Conservation (phyloP, 2,329 filamentous ascomycete genomes). For the Fusarium sp. region DNA sequence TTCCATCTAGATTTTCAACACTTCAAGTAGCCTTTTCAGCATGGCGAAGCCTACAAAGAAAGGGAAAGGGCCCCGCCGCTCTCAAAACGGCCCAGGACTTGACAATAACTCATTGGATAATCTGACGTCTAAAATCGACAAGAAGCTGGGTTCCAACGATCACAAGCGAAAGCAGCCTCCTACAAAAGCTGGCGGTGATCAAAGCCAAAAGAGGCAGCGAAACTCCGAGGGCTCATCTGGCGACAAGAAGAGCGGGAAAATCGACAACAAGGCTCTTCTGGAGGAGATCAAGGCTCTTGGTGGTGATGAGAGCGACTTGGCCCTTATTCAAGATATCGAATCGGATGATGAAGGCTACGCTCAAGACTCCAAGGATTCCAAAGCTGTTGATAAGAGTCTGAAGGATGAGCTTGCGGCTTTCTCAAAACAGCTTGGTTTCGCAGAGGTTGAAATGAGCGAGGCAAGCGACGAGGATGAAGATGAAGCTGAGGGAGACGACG, state of each 20-base stretch:
- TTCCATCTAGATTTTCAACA: slow-evolving; percentile 36
- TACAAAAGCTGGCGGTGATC: slow-evolving; percentile 48
- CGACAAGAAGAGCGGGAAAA: slow-evolving; percentile 42
- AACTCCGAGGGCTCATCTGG: slow-evolving; percentile 43
- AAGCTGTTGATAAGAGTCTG: slow-evolving; percentile 54
- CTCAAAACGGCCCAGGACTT: slow-evolving; percentile 50
- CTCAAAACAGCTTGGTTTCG: slow-evolving; percentile 54
- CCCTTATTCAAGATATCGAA: slow-evolving; percentile 66
- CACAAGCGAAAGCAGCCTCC: slow-evolving; percentile 60
- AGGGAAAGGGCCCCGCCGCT: slow-evolving; percentile 46
- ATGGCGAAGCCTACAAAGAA: slow-evolving; percentile 55
- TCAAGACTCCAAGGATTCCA: slow-evolving; percentile 48
- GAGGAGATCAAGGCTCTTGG: slow-evolving; percentile 73
- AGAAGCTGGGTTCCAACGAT: slow-evolving; percentile 57
- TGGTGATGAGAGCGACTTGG: slow-evolving; percentile 72
- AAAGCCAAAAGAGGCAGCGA: slow-evolving; percentile 54
- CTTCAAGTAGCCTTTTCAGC: slow-evolving; percentile 14
- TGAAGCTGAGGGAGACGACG: slow-evolving; percentile 50
- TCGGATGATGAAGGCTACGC: slow-evolving; percentile 54
- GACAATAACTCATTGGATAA: slow-evolving; percentile 63
- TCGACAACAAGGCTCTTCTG: slow-evolving; percentile 59
- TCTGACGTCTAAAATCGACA: slow-evolving; percentile 68
- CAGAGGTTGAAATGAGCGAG: slow-evolving; percentile 50
- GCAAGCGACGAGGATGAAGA: slow-evolving; percentile 52
- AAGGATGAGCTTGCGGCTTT: slow-evolving; percentile 52